Base-by-base conservation (phyloP, 1,284 basidiomycete genomes). In the Sporisorium sorghi region DNA sequence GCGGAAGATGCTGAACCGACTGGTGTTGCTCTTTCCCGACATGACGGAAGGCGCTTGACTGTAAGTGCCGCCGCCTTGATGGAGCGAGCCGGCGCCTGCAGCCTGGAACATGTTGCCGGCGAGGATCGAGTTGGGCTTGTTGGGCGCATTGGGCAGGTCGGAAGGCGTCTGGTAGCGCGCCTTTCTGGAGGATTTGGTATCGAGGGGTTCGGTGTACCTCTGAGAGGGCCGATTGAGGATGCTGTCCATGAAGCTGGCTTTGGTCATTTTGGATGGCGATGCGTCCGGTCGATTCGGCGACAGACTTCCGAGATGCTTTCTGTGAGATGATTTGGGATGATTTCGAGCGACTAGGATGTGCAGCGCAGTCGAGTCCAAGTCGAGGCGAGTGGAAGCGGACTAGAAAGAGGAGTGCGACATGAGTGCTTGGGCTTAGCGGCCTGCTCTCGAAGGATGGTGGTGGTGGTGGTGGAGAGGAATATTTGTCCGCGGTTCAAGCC, bases 151-250 rank as follows among this genome's bases (percentile, higher is more conserved):
- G n/a, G 80, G 80, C 9, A 81, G 65, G 52, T 81, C 73, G 26
- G 72, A 33, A 10, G 80, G 78, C 8, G 73, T 63, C 17, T 57
- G 35, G 26, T 49, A 48, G 26, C 57, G 58, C 2, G 35, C 49
- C 15, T 43, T 48, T 21, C 57, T 59, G 52, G 61, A 56, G 24
- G 57, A 21, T 40, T 70, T 69, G 14, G 58, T 19, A 14, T 51
- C 15, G 21, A 54, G 40, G n/a, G 76, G 73, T 15, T 73, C 73
- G 32, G 76, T 66, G 46, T 84, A 84, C 39, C 59, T 76, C 65
- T 84, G 82, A 4, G 82, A 82, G 40, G 82, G 82, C 54, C 82
- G 76, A 32, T 83, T 80, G 28, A 84, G 78, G 58, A 84, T 83
- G 37, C 66, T 64, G 50, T 82, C 80, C 63, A 84, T 64, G 53